These are phyloP conservation scores for Chlorokybus atmophyticus DNA, from an alignment of 139 green algal genomes.

Conservation along the genomic window DNA sequence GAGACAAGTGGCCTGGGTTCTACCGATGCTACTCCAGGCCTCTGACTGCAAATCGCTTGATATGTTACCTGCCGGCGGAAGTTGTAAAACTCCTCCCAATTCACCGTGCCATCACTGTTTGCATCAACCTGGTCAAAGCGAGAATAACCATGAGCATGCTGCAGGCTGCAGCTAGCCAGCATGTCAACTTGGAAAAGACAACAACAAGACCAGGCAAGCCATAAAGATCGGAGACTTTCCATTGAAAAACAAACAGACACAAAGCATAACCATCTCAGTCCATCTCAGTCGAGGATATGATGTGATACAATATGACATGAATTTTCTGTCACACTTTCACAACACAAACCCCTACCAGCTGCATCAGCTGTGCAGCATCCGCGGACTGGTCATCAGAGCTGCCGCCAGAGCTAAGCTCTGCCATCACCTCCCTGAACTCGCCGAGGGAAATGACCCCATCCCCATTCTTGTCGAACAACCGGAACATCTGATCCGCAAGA, in stretches of 20 bases:
- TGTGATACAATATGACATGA: too few species aligned
- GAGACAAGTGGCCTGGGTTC: background rate
- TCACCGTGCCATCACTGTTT: slow-evolving; percentile 28
- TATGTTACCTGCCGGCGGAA: slow-evolving; percentile 29
- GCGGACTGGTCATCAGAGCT: background rate
- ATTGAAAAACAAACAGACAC: too few species aligned
- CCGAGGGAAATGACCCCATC: slow-evolving; percentile 29
- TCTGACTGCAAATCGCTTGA: background rate
- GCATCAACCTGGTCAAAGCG: slow-evolving; percentile 14
- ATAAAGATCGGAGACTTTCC: background rate
- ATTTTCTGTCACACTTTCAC: too few species aligned
- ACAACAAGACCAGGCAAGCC: background rate
- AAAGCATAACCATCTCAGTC: too few species aligned
- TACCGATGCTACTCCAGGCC: background rate
- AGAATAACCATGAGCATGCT: too few species aligned
- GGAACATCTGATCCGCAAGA: too few species aligned
- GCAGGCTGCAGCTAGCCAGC: too few species aligned
- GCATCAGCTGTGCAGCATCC: background rate
- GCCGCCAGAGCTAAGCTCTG: slow-evolving; percentile 8
- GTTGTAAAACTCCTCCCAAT: slow-evolving; percentile 20
- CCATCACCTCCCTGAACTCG: slow-evolving; percentile 22
- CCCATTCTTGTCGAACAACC: slow-evolving; percentile 31
- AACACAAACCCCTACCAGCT: background rate
- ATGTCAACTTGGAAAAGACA: too few species aligned
- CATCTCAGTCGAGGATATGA: too few species aligned